These are phyloP conservation scores for Penicillium capsulatum DNA, from an alignment of 2,329 filamentous ascomycete species.

Conservation along the genomic window DNA sequence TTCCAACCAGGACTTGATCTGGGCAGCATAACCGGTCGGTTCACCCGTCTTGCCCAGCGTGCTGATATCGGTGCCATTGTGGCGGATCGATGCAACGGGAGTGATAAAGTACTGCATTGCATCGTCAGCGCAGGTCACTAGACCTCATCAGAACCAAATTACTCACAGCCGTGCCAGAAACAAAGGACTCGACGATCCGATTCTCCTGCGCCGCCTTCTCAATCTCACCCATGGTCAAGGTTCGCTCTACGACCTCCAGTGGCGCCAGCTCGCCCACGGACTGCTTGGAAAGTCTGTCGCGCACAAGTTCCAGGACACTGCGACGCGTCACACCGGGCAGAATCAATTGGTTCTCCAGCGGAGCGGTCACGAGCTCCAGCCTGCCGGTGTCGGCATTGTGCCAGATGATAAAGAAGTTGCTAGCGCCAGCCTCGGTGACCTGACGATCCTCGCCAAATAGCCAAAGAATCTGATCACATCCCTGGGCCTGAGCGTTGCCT, in stretches of 20 bases:
- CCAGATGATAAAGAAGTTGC: conserved; percentile 89
- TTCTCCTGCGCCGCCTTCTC: conserved; percentile 68
- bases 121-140: neutral
- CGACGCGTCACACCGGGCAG: conserved; percentile 83
- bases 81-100: conserved; percentile 64
- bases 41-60: conserved; percentile 40
- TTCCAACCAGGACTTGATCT: conserved; percentile 62
- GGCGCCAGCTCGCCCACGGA: conserved; percentile 54
- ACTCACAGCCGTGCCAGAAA: conserved; percentile 77
- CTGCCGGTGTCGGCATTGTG: conserved; percentile 53
- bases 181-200: conserved; percentile 77
- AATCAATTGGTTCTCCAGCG: conserved; percentile 76
- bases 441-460: conserved; percentile 71
- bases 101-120: conserved; percentile 62
- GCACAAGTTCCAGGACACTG: conserved; percentile 69
- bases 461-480: conserved; percentile 92
- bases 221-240: conserved; percentile 77
- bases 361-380: conserved; percentile 74
- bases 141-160: too few species aligned
- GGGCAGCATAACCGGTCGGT: conserved; percentile 32
- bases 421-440: conserved; percentile 87
- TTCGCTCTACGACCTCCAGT: conserved; percentile 77
- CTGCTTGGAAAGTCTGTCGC: conserved; percentile 53
- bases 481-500: conserved; percentile 64
- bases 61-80: conserved; percentile 59